A percentile compares a stretch with the other conserved stretches of the same genome.
Conservation (phyloP, 2,329 filamentous ascomycete species). For the Alternaria longipes region DNA sequence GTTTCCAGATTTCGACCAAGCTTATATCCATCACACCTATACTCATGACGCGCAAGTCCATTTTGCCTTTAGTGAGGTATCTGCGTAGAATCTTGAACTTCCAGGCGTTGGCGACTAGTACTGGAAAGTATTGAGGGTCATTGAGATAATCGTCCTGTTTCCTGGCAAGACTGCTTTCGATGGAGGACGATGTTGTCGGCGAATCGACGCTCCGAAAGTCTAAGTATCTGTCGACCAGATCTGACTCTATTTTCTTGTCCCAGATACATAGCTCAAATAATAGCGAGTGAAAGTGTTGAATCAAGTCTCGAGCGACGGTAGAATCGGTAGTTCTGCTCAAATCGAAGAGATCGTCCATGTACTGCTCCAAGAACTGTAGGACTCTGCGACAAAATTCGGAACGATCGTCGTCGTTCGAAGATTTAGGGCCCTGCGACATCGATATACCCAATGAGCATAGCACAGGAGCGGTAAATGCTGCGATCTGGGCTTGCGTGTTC, state of each 20-base stretch:
- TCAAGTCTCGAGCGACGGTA: constrained; percentile 35
- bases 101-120: constrained; percentile 71
- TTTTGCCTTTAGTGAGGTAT: constrained; percentile 83
- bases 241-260: constrained; percentile 33
- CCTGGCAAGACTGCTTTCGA: constrained; percentile 5
- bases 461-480: constrained; percentile 27
- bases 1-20: constrained; percentile 68
- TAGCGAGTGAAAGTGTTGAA: constrained; percentile 32
- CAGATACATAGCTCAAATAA: constrained; percentile 40
- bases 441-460: constrained; percentile 36
- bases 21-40: constrained; percentile 77
- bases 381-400: constrained; percentile 31
- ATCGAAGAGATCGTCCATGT: constrained; percentile 40
- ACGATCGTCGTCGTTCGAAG: constrained; percentile 22
- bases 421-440: constrained; percentile 23
- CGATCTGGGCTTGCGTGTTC: constrained; percentile 28
- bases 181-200: constrained; percentile 26
- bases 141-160: constrained; percentile 28
- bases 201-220: constrained; percentile 36
- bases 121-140: constrained; percentile 52
- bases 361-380: constrained; percentile 40
- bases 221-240: constrained; percentile 38
- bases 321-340: constrained; percentile 41
- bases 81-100: constrained; percentile 73
- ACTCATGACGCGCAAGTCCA: constrained; percentile 86